phyloP scores from a whole-genome alignment of 2,329 filamentous ascomycete species.

The Arthrinium phaeospermum region DNA sequence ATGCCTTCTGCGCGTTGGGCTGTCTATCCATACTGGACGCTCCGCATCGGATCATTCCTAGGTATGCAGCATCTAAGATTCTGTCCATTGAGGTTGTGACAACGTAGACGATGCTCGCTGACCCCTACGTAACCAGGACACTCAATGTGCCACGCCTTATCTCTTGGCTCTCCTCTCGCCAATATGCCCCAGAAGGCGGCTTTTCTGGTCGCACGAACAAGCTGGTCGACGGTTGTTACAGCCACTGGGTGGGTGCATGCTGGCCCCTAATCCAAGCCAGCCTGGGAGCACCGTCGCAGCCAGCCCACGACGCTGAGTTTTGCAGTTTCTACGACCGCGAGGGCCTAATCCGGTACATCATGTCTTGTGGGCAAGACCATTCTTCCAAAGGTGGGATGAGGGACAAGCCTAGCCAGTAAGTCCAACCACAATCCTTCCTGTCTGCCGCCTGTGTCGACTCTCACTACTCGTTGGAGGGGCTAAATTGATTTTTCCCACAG shows the following conservation, averaged over 20 bases:
- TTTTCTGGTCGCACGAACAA: conserved; percentile 97
- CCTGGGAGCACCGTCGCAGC: conserved; percentile 57
- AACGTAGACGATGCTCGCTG: conserved; percentile 36
- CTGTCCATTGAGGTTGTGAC: conserved; percentile 43
- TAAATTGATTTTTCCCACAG: conserved; percentile 47
- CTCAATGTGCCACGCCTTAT: conserved; percentile 79
- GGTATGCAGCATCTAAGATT: conserved; percentile 54
- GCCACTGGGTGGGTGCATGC: conserved; percentile 95
- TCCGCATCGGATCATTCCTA: conserved; percentile 75
- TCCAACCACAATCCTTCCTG: conserved; percentile 28
- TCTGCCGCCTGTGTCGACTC: conserved; percentile 16
- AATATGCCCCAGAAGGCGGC: conserved; percentile 90
- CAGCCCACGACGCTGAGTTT: conserved; percentile 32
- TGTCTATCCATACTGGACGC: conserved; percentile 85
- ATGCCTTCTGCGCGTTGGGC: conserved; percentile 92
- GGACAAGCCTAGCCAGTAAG: conserved; percentile 91
- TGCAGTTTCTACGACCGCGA: conserved; percentile 72
- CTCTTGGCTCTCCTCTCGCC: conserved; percentile 87
- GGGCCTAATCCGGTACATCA: conserved; percentile 86
- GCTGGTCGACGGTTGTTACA: conserved; percentile 97
- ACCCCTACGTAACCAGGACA: conserved; percentile 56
- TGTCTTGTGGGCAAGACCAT: conserved; percentile 83
- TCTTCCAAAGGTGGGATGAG: conserved; percentile 77
- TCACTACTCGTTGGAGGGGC: conserved; percentile 25
- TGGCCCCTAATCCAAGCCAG: conserved; percentile 90